Conservation (phyloP, 176 grass and related monocot species). For the Calamus simplicifolius region DNA sequence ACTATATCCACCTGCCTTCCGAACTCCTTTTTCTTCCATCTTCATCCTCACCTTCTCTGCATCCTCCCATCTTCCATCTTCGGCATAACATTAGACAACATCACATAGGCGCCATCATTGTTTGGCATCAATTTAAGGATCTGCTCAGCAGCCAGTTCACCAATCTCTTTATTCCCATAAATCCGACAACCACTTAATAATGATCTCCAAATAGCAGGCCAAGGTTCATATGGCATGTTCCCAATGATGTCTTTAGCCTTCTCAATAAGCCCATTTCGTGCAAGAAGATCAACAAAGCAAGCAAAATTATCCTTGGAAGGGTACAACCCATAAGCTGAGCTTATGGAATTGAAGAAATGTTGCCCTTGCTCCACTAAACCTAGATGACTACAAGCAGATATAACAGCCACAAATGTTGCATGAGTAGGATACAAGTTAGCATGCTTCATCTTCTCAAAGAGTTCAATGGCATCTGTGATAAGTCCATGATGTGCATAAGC, state of each 20-base stretch:
- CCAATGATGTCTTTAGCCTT: slow-evolving; percentile 33
- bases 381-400: slow-evolving; percentile 44
- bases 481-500: slow-evolving; percentile 54
- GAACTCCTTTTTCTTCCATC: slow-evolving; percentile 35
- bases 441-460: slow-evolving; percentile 30
- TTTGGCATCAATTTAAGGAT: slow-evolving; percentile 30
- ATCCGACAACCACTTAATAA: slow-evolving; percentile 56
- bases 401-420: slow-evolving; percentile 41
- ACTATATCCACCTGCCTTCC: slow-evolving; percentile 39
- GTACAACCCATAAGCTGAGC: slow-evolving; percentile 28
- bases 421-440: slow-evolving; percentile 34
- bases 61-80: slow-evolving; percentile 39
- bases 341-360: slow-evolving; percentile 25
- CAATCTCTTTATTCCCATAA: slow-evolving; percentile 36
- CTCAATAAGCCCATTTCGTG: slow-evolving; percentile 32
- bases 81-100: slow-evolving; percentile 44
- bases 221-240: slow-evolving; percentile 43
- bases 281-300: slow-evolving; percentile 45
- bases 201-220: slow-evolving; percentile 49
- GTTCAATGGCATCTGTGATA: slow-evolving; percentile 20
- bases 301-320: slow-evolving; percentile 31
- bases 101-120: slow-evolving; percentile 36
- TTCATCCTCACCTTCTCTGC: slow-evolving; percentile 29
- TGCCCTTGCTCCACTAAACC: slow-evolving; percentile 44
- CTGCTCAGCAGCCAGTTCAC: slow-evolving; percentile 30